Conservation (phyloP, 306 rosid genomes). For the Clitoria ternatea region DNA sequence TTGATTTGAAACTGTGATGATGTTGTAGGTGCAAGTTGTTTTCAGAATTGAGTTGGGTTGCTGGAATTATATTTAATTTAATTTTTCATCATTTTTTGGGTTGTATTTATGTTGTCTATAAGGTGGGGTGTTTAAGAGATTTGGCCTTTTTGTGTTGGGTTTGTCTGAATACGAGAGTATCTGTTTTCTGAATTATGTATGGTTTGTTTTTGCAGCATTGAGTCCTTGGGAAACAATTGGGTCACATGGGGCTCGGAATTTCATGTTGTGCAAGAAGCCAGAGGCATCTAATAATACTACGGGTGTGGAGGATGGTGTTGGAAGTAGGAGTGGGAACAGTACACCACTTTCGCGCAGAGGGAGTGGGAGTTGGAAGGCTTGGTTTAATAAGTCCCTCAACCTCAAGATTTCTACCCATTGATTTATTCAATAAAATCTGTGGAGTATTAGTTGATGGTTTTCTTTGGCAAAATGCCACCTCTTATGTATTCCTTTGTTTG, state of each 20-base stretch:
- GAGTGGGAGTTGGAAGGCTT: conserved; percentile 70
- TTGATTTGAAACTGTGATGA: too few species aligned
- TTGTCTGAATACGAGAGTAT: too few species aligned
- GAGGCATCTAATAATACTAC: conserved; percentile 36
- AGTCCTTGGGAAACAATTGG: conserved; percentile 79
- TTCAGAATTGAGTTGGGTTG: too few species aligned
- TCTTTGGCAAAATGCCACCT: neutral
- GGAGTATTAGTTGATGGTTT: neutral
- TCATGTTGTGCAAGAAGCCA: conserved; percentile 86
- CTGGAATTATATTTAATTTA: too few species aligned
- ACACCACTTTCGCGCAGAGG: conserved; percentile 31
- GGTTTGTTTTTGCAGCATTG: conserved; percentile 52
- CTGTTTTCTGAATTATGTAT: neutral
- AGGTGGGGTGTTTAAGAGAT: too few species aligned
- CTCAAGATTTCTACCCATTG: conserved; percentile 68
- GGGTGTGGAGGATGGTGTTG: neutral
- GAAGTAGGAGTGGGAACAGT: neutral
- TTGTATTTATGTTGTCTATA: too few species aligned
- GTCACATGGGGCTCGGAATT: conserved; percentile 71
- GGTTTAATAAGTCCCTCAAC: conserved; percentile 83
- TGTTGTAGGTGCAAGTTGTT: too few species aligned
- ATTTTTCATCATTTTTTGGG: too few species aligned
- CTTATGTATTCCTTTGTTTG: neutral
- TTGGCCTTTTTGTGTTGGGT: too few species aligned
- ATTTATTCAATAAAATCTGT: neutral